phyloP scores from a whole-genome alignment of 176 grass and related monocot species.

The Rhynchospora breviuscula region DNA sequence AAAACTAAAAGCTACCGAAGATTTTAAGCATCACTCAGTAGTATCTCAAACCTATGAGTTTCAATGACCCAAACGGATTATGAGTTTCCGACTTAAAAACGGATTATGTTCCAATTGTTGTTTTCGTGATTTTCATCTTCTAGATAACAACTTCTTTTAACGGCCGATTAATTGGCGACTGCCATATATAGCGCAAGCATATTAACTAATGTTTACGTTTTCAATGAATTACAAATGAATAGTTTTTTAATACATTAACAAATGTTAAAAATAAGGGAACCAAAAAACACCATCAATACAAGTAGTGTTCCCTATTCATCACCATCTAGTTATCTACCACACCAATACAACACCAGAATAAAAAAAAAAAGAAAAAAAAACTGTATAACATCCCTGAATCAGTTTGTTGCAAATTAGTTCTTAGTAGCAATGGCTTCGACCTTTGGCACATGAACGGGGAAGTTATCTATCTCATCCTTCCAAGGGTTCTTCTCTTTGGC shows the following conservation, averaged over 20 bases:
- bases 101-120: neutral
- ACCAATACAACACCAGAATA: slow-evolving; percentile 7
- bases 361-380: neutral
- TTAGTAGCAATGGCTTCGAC: slow-evolving; percentile 37
- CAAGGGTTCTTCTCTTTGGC: slow-evolving; percentile 52
- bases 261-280: neutral
- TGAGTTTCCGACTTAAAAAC: no score
- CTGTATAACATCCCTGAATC: slow-evolving; percentile 3
- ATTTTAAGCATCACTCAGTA: no score
- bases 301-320: neutral
- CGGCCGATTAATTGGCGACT: neutral
- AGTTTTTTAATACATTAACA: neutral
- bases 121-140: neutral
- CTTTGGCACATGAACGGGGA: slow-evolving; percentile 76
- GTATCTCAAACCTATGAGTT: no score
- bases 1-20: no score
- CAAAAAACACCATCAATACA: neutral
- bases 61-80: no score
- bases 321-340: neutral
- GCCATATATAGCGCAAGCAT: neutral
- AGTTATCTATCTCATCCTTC: slow-evolving; percentile 48
- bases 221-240: neutral
- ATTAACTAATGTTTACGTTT: neutral
- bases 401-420: slow-evolving; percentile 20
- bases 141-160: neutral